phyloP scores from a whole-genome alignment of 345 rosid genomes.

The Eutrema heterophyllum region DNA sequence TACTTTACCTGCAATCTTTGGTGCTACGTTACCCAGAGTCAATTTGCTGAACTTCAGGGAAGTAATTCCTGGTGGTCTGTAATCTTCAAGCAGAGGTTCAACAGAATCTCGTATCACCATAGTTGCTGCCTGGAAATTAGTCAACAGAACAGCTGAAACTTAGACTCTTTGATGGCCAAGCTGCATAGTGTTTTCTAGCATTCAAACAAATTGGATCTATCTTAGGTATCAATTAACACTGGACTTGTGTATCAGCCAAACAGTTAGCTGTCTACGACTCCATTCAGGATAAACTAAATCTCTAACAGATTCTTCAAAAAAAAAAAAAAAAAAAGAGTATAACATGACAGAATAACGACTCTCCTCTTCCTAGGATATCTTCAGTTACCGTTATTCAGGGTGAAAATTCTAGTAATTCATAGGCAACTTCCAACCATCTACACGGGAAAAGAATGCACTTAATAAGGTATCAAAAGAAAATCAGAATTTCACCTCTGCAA shows the following conservation, averaged over 20 bases:
- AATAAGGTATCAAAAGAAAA: neutral
- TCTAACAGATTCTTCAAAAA: neutral
- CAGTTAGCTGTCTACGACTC: neutral
- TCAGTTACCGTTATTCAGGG: neutral
- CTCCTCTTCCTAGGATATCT: neutral
- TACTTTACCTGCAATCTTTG: slow-evolving; percentile 89
- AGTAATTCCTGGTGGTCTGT: slow-evolving; percentile 94
- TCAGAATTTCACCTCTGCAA: slow-evolving; percentile 74
- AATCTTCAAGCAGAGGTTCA: slow-evolving; percentile 93
- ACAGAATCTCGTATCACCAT: slow-evolving; percentile 89
- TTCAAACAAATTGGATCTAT: slow-evolving; percentile 3
- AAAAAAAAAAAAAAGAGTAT: neutral
- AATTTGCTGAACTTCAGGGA: slow-evolving; percentile 84
- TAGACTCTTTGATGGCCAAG: slow-evolving; percentile 5
- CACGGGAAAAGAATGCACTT: neutral
- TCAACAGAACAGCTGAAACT: slow-evolving; percentile 13
- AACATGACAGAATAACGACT: slow-evolving; percentile 5
- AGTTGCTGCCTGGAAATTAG: slow-evolving; percentile 75
- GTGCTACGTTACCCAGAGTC: slow-evolving; percentile 91
- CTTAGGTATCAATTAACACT: neutral
- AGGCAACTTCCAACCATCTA: slow-evolving; percentile 5
- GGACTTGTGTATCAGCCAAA: slow-evolving; percentile 3
- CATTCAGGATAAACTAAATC: slow-evolving; percentile 7
- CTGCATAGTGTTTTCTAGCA: neutral
- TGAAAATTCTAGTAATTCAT: neutral